These are phyloP conservation scores for Asclepias syriaca DNA, from an alignment of 257 asterid species.

Conservation along the genomic window DNA sequence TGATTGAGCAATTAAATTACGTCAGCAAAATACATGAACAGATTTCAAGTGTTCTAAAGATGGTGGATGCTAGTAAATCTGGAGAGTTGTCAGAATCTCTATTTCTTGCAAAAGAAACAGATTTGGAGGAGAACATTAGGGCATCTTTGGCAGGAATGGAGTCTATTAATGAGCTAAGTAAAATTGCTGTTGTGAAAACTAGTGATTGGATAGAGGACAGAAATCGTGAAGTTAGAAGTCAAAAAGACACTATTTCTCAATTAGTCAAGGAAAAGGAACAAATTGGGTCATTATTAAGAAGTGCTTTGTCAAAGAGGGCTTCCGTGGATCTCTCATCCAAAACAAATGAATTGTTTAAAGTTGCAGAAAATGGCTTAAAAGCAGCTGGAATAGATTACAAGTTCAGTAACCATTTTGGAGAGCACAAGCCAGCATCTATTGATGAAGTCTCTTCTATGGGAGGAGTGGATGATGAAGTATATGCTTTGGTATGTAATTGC, in stretches of 20 bases:
- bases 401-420: conserved; percentile 46
- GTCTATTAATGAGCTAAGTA: conserved; percentile 72
- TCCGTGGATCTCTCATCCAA: conserved; percentile 74
- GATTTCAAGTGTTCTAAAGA: conserved; percentile 60
- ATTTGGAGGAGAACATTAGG: conserved; percentile 75
- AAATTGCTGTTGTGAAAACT: conserved; percentile 59
- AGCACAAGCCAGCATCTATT: conserved; percentile 36
- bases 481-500: conserved; percentile 60
- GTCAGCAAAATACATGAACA: conserved; percentile 63
- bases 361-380: conserved; percentile 82
- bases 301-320: conserved; percentile 73
- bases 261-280: conserved; percentile 86
- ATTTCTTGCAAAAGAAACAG: conserved; percentile 84
- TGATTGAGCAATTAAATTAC: conserved; percentile 66
- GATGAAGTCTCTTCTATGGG: conserved; percentile 38
- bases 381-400: conserved; percentile 86
- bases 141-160: conserved; percentile 94
- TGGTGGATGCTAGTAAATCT: conserved; percentile 66
- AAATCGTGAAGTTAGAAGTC: conserved; percentile 51
- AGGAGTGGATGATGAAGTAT: conserved; percentile 77
- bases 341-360: conserved; percentile 78
- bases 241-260: conserved; percentile 62
- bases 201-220: conserved; percentile 64
- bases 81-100: conserved; percentile 76
- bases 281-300: conserved; percentile 76